Conservation (phyloP, 192 early-diverging fungal species). For the Spizellomyces sp. region DNA sequence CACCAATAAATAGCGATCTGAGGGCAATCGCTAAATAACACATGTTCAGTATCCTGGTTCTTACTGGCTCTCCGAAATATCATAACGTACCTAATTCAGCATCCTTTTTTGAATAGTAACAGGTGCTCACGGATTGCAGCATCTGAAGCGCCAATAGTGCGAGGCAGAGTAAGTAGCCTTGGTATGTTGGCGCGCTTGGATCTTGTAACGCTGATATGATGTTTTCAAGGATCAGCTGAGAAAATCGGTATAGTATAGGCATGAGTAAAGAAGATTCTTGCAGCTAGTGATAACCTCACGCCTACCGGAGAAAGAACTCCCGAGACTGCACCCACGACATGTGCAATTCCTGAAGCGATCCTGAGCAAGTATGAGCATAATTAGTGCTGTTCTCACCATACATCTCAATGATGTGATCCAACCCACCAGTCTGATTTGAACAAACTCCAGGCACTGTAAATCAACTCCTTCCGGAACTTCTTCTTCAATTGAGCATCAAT, state of each 20-base stretch:
- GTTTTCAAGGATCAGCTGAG: neutral
- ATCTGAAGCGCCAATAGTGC: conserved; percentile 3
- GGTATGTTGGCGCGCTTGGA: neutral
- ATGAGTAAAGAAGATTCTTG: neutral
- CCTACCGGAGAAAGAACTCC: neutral
- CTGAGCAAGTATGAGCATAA: neutral
- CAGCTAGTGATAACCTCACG: neutral
- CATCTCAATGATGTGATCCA: neutral
- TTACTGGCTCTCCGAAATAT: no score
- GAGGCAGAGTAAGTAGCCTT: conserved; percentile 1
- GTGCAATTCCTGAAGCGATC: neutral
- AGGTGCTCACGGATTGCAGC: neutral
- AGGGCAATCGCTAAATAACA: neutral
- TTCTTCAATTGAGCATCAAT: neutral
- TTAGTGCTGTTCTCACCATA: neutral
- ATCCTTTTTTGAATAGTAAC: conserved; percentile 3
- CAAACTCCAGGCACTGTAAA: neutral
- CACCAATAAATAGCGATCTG: conserved; percentile 16
- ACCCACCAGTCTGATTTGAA: neutral
- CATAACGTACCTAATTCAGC: neutral
- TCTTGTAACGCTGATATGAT: neutral
- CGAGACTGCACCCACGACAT: neutral
- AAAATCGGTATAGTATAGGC: neutral
- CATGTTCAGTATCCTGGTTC: no score
- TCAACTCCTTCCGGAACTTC: neutral